These are phyloP conservation scores for Ramularia endophylla DNA, from an alignment of 2,329 filamentous ascomycete genomes.

Conservation along the genomic window DNA sequence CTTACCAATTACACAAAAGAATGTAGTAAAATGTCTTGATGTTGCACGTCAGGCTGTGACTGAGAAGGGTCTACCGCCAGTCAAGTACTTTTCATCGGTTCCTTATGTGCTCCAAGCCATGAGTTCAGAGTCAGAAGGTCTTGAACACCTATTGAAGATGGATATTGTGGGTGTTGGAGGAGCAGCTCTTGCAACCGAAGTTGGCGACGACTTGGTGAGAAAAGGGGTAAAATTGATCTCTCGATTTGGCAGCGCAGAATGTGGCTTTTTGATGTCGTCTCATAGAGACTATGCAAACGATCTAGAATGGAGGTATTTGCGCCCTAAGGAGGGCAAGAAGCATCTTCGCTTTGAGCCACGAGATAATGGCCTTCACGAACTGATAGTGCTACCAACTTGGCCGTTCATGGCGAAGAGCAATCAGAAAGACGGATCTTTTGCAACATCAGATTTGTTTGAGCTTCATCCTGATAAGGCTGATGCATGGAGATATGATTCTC, in stretches of 20 bases:
- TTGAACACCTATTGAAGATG: slow-evolving; percentile 46
- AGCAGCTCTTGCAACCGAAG: slow-evolving; percentile 48
- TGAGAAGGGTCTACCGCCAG: slow-evolving; percentile 20
- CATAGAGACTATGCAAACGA: slow-evolving; percentile 51
- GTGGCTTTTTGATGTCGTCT: slow-evolving; percentile 60
- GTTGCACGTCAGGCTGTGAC: slow-evolving; percentile 27
- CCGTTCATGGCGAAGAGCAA: slow-evolving; percentile 56
- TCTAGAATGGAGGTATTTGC: slow-evolving; percentile 57
- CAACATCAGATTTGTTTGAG: slow-evolving; percentile 58
- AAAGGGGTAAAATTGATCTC: slow-evolving; percentile 53
- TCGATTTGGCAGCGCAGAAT: slow-evolving; percentile 60
- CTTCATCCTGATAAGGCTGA: slow-evolving; percentile 46
- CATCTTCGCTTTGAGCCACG: slow-evolving; percentile 44
- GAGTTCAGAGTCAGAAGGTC: slow-evolving; percentile 37
- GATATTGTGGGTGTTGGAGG: slow-evolving; percentile 59
- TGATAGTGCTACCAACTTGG: slow-evolving; percentile 53
- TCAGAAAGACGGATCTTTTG: slow-evolving; percentile 54
- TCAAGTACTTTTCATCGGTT: slow-evolving; percentile 58
- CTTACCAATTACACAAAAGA: slow-evolving; percentile 51
- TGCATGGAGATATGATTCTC: slow-evolving; percentile 58
- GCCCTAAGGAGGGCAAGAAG: slow-evolving; percentile 31
- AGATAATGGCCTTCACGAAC: slow-evolving; percentile 43
- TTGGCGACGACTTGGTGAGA: slow-evolving; percentile 50
- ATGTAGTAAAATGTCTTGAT: slow-evolving; percentile 46
- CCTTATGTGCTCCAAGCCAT: slow-evolving; percentile 54